Conservation (phyloP, 148 eudicot species). For the Rhododendron ferrugineum region DNA sequence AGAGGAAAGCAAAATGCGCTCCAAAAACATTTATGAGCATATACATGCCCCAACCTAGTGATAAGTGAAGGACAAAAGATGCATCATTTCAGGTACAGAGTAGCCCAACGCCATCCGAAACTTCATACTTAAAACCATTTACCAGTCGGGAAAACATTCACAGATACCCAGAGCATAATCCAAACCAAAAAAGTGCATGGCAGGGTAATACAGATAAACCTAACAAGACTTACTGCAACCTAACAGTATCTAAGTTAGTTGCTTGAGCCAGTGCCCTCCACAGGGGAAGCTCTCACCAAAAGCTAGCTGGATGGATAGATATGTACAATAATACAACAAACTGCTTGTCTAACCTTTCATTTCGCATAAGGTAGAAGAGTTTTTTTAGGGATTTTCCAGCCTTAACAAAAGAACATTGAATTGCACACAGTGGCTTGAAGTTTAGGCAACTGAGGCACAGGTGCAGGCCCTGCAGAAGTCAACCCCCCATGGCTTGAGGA, state of each 20-base stretch:
- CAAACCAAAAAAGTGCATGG: not conserved
- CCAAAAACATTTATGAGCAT: not conserved
- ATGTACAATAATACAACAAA: not conserved
- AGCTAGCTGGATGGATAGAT: not conserved
- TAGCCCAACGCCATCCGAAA: not conserved
- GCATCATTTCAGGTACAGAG: not conserved
- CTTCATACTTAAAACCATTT: not conserved
- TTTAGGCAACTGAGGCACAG: conserved; percentile 73
- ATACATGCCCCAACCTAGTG: not conserved
- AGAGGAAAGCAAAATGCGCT: not conserved
- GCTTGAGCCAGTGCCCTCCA: not conserved
- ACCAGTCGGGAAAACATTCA: not conserved
- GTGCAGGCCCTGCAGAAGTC: conserved; percentile 55
- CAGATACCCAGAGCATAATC: not conserved
- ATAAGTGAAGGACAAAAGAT: not conserved
- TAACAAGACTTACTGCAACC: too few species aligned
- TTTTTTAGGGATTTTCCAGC: not conserved
- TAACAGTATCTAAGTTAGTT: too few species aligned
- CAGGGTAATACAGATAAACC: not conserved
- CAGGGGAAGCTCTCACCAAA: not conserved
- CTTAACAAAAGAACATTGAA: conserved; percentile 80
- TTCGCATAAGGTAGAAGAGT: not conserved
- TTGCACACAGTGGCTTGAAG: conserved; percentile 57
- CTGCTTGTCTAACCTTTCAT: not conserved
- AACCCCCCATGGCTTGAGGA: conserved; percentile 68